Evolutionary conservation across 805 yeast genomes (phyloP).

Genomic region (Spencermartinsiella europaea): DNA sequence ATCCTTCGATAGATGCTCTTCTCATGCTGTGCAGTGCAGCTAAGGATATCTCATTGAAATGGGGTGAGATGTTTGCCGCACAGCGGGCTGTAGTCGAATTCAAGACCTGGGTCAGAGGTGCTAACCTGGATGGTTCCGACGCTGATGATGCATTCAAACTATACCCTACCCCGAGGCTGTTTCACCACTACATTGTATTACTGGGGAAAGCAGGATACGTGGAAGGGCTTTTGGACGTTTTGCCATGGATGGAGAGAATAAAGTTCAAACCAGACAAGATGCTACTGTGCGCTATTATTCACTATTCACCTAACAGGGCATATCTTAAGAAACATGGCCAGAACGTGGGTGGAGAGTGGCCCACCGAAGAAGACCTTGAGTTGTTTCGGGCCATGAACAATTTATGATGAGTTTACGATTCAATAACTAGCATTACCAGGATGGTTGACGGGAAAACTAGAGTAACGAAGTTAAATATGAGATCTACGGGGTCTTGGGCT

Average conservation of each 20-base stretch:
- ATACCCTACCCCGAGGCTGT: slow-evolving; percentile 43
- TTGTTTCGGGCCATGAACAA: neutral
- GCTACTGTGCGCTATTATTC: slow-evolving; percentile 39
- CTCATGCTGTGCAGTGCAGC: slow-evolving; percentile 49
- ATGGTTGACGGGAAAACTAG: neutral
- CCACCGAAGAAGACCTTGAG: slow-evolving; percentile 26
- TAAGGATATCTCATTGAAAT: slow-evolving; percentile 30
- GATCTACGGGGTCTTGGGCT: too few species aligned
- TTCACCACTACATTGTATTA: slow-evolving; percentile 50
- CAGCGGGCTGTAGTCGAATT: slow-evolving; percentile 59
- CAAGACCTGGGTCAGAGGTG: slow-evolving; percentile 38
- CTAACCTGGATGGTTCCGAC: slow-evolving; percentile 27
- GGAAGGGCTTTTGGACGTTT: slow-evolving; percentile 45
- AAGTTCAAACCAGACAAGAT: slow-evolving; percentile 38
- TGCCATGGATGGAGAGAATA: slow-evolving; percentile 52
- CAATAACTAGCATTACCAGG: too few species aligned
- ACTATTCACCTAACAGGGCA: slow-evolving; percentile 27
- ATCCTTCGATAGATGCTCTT: slow-evolving; percentile 32
- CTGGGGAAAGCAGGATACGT: slow-evolving; percentile 44
- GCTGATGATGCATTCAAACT: slow-evolving; percentile 30
- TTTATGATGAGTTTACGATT: neutral
- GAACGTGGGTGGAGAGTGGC: slow-evolving; percentile 27
- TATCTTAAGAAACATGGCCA: slow-evolving; percentile 24
- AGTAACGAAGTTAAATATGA: slow-evolving; percentile 2
- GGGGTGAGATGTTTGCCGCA: slow-evolving; percentile 52